A percentile compares a stretch with the other conserved stretches of the same genome.
Conservation (phyloP, 75 land plant genomes). For the Isoetes taiwanensis region DNA sequence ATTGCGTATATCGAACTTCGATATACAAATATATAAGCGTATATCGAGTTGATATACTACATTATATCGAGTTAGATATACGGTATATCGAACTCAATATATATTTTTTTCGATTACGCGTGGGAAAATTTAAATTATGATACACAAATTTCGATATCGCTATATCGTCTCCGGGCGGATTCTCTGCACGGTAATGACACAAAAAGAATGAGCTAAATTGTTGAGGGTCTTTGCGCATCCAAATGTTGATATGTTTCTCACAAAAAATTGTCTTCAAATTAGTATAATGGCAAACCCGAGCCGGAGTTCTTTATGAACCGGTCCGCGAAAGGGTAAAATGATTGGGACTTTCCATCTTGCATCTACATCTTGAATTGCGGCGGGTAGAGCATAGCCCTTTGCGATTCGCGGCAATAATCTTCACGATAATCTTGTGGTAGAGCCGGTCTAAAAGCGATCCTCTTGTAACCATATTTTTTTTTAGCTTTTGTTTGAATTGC, state of each 20-base stretch:
- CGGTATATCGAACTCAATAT: too few relatives aligned
- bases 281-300: constrained; percentile 50
- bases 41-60: too few relatives aligned
- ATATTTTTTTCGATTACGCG: too few relatives aligned
- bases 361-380: constrained; percentile 81
- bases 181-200: constrained; percentile 62
- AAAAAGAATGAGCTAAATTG: constrained; percentile 59
- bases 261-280: too few relatives aligned
- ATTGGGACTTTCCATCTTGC: constrained; percentile 78
- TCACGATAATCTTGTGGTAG: constrained; percentile 76
- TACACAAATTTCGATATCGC: too few relatives aligned
- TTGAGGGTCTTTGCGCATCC: constrained; percentile 42
- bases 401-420: constrained; percentile 65
- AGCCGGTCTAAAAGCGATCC: constrained; percentile 55
- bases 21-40: too few relatives aligned
- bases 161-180: constrained; percentile 76
- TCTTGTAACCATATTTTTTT: constrained; percentile 72
- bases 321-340: constrained; percentile 81
- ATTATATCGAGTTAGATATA: too few relatives aligned
- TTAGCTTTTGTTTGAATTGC: constrained; percentile 70
- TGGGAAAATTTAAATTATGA: too few relatives aligned
- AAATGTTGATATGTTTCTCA: constrained; percentile 28
- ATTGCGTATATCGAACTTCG: too few relatives aligned
- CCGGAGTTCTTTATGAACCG: constrained; percentile 66
- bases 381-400: constrained; percentile 90